Base-by-base conservation (phyloP, 2,329 filamentous ascomycete genomes). In the Conoideocrella luteorostrata region DNA sequence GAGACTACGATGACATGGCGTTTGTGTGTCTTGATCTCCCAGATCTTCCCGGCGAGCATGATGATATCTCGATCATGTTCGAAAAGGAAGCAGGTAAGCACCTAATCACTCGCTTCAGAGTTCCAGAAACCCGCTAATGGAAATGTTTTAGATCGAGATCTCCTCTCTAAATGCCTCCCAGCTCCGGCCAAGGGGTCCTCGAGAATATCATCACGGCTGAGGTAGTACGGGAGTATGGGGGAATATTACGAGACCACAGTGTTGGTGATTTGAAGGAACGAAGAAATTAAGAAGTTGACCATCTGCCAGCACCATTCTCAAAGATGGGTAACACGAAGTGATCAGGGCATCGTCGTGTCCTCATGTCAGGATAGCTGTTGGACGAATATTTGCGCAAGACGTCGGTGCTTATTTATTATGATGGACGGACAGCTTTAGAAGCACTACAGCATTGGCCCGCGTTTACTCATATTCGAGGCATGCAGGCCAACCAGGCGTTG, bases 21-120 rank as follows among this genome's bases (percentile, higher is more conserved):
- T 95, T 91, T 67, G 75, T 95, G 30, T 93, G 87, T 60, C 66
- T 95, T 46, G 90, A 95, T 63, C 78, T 89, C 62, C 84, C 89
- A 15, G 89, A 95, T 55, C 86, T 94, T 62, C 87, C 89, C 1
- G 87, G 87, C 40, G 90, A 95, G 67, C 88, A 95, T 64, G 90
- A 95, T 62, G 90, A 96, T 67, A 88, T 96, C 52, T 78, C 83
- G 10, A 82, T 96, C 56, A 66, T 83, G 48, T 96, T 96, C 70
- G 88, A 95, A 51, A 82, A 74, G 36, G 84, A 88, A 60, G 70
- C 75, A 56, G 84, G 86, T 89, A 65, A 70, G 84, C 11, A 9
- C 9, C 5, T 4, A 4, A 28, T n/a, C n/a, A n/a, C n/a, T n/a
- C n/a, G n/a, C n/a, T n/a, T n/a, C n/a, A n/a, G n/a, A n/a, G n/a